Evolutionary conservation across 305 asterid species (phyloP).

Genomic region (Solanum aculeatissimum): DNA sequence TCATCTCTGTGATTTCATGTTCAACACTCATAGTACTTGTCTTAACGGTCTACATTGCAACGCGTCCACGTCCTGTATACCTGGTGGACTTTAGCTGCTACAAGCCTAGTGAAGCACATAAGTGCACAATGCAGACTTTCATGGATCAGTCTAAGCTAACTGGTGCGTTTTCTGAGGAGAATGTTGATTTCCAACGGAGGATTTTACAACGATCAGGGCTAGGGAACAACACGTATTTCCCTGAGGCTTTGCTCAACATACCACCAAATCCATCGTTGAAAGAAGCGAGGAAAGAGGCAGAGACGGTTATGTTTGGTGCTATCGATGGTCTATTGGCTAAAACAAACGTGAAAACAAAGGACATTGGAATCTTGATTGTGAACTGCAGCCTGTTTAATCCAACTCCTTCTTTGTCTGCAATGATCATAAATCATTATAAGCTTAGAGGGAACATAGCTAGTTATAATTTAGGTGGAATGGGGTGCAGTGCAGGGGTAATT

Average conservation of each 20-base stretch:
- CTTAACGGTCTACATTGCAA: conserved; percentile 16
- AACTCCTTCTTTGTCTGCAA: conserved; percentile 25
- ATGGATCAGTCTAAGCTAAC: conserved; percentile 16
- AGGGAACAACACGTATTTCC: conserved; percentile 26
- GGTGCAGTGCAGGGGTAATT: conserved; percentile 28
- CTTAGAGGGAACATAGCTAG: conserved; percentile 25
- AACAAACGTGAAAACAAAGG: conserved; percentile 18
- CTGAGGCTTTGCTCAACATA: conserved; percentile 22
- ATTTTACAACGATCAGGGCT: conserved; percentile 26
- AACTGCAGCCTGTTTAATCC: conserved; percentile 31
- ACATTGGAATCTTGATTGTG: conserved; percentile 27
- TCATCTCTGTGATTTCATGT: conserved; percentile 19
- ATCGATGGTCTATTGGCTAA: conserved; percentile 22
- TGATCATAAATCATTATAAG: conserved; percentile 25
- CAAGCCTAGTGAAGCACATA: conserved; percentile 23
- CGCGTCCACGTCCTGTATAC: conserved; percentile 24
- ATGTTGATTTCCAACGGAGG: conserved; percentile 21
- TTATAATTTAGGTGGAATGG: conserved; percentile 32
- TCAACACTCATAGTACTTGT: conserved; percentile 20
- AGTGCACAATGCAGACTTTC: conserved; percentile 22
- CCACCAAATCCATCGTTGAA: conserved; percentile 30
- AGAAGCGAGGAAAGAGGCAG: conserved; percentile 27
- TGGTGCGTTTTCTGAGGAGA: conserved; percentile 18
- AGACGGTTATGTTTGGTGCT: conserved; percentile 31
- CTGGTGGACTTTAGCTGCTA: conserved; percentile 24